Percentiles rank a stretch among this genome's conserved stretches.
phyloP scores from a whole-genome alignment of 2,329 filamentous ascomycete species.

The Alternaria brassicicola region DNA sequence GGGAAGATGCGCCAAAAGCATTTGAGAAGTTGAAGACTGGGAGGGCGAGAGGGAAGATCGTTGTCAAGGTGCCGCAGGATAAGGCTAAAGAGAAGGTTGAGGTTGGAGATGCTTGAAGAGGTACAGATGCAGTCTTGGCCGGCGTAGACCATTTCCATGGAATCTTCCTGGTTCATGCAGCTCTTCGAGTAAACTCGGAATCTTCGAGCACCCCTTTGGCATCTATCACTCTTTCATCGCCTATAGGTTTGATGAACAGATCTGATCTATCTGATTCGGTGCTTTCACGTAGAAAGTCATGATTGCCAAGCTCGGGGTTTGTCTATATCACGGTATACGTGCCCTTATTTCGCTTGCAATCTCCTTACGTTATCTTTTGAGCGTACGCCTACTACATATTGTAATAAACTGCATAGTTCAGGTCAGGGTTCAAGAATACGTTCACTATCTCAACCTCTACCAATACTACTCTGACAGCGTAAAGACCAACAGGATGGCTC shows the following conservation, averaged over 20 bases:
- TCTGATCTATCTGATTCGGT: too few relatives aligned
- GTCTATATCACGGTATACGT: neutral
- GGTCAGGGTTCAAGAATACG: accelerated
- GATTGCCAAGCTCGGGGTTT: neutral
- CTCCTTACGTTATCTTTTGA: neutral
- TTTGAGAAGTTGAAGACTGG: slow-evolving; percentile 64
- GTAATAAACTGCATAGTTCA: neutral
- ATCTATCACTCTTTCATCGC: neutral
- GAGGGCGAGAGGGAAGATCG: slow-evolving; percentile 64
- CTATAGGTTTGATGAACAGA: too few relatives aligned
- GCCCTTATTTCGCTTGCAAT: neutral
- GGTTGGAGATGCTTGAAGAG: neutral
- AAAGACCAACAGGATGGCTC: neutral
- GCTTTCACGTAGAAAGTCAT: too few relatives aligned
- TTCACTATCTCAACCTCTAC: neutral
- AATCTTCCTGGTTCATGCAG: neutral
- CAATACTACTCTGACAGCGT: neutral
- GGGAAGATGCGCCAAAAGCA: slow-evolving; percentile 63
- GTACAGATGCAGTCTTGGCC: neutral
- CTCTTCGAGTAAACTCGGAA: neutral
- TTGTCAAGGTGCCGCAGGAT: slow-evolving; percentile 49
- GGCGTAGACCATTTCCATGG: neutral
- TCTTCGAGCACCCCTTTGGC: neutral
- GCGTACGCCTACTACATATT: neutral
- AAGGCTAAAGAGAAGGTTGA: slow-evolving; percentile 22